These are phyloP conservation scores for Cryptosporidium canis DNA, from an alignment of 169 alveolate genomes.

Conservation along the genomic window DNA sequence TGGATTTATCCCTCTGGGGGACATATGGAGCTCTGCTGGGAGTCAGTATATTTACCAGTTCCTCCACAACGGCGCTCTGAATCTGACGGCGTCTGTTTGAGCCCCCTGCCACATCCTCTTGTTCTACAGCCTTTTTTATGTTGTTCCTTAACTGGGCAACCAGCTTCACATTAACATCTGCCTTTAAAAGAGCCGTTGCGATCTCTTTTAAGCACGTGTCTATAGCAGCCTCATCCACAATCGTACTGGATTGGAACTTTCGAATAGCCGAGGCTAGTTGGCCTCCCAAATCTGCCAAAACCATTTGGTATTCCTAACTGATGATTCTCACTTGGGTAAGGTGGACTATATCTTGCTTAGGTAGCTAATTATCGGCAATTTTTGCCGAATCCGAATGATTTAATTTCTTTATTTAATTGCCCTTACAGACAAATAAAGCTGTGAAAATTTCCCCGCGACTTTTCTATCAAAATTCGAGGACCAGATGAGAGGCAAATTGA, in stretches of 20 bases:
- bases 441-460: conserved; percentile 14
- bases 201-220: conserved; percentile 91
- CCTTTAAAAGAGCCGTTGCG: conserved; percentile 89
- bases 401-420: background rate
- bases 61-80: conserved; percentile 92
- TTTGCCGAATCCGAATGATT: background rate
- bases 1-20: conserved; percentile 92
- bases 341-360: background rate
- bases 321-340: background rate
- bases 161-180: conserved; percentile 93
- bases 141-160: conserved; percentile 90
- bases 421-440: background rate
- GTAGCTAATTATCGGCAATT: background rate
- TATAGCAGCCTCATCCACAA: conserved; percentile 92
- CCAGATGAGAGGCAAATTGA: background rate
- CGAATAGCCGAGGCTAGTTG: conserved; percentile 92
- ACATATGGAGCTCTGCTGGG: conserved; percentile 90
- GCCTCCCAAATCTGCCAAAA: conserved; percentile 95
- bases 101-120: conserved; percentile 82
- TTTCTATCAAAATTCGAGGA: conserved; percentile 16
- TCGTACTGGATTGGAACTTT: conserved; percentile 91
- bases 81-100: conserved; percentile 83
- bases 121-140: conserved; percentile 85
- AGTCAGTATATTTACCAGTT: conserved; percentile 92
- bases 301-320: conserved; percentile 84